Base-by-base conservation (phyloP, 106 monocot species). In the Dendrobium chrysotoxum region DNA sequence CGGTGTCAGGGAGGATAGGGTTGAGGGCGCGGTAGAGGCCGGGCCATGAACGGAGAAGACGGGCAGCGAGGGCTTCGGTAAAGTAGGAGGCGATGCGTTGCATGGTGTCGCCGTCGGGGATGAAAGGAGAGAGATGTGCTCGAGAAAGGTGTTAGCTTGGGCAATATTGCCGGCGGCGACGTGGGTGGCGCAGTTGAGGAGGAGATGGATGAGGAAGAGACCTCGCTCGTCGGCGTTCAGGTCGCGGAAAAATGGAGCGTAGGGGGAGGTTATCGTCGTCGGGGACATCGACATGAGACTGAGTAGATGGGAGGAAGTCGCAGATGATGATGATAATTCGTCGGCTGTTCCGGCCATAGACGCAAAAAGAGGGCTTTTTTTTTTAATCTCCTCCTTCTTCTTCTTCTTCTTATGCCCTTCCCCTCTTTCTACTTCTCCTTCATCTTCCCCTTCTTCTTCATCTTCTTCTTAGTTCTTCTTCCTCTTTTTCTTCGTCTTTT, bases 21-120 rank as follows among this genome's bases (percentile, higher is more conserved):
- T 40, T 58, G 61, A 88, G 82, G 45, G 81, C 75, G 58, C 85
- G 86, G 81, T 79, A 82, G 26, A 89, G 86, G 46, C 89, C 89
- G 11, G 79, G 81, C 80, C 81, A 84, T 2, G 81, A 61, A 30
- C 84, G 84, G 66, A 89, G 83, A 15, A 83, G 30, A 4, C 89
- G 83, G 41, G 83, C 83, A 28, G 86, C 88, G 31, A 92, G 85
- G 41, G 90, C 88, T 35, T 85, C 79, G 17, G 88, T 76, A 85
- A 93, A 93, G 79, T 81, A 83, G 74, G 90, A 76, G 40, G 92
- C 86, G 64, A 93, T 79, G 57, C 92, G 82, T 81, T 93, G 90
- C 86, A 90, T 88, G 81, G 90, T 77, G 83, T 93, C 93, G 13
- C 93, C 93, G 67, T 84, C 83, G 30, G 86, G 25, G 86, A 73